Evolutionary conservation across 2,329 filamentous ascomycete species (phyloP).

Genomic region (Penicillium sp.): DNA sequence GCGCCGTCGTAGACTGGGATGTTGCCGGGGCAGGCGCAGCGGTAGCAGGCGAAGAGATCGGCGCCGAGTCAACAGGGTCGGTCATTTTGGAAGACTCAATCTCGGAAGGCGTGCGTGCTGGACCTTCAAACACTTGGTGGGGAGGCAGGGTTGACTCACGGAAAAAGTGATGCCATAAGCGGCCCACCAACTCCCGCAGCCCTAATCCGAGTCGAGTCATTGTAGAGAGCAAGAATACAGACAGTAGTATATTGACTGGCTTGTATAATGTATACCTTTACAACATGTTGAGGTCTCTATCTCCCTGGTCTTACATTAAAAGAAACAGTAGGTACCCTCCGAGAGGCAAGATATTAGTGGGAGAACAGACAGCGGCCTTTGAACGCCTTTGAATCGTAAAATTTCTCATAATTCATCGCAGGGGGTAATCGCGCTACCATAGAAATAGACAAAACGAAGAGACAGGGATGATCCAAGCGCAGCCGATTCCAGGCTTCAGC

Average conservation of each 20-base stretch:
- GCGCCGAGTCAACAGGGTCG: slow-evolving; percentile 22
- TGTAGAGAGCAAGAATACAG: not conserved
- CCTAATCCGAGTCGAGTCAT: slow-evolving; percentile 21
- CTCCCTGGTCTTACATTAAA: no score
- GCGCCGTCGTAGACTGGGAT: slow-evolving; percentile 18
- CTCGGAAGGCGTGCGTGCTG: slow-evolving; percentile 19
- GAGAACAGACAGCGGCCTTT: slow-evolving; percentile 1
- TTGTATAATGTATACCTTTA: not conserved
- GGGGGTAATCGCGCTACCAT: slow-evolving; percentile 19
- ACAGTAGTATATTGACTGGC: not conserved
- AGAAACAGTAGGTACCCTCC: not conserved
- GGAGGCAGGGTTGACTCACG: slow-evolving; percentile 30
- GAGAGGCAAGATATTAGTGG: not conserved
- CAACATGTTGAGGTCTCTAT: not conserved
- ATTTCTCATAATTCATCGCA: slow-evolving; percentile 23
- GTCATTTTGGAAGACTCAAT: slow-evolving; percentile 26
- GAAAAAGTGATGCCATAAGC: slow-evolving; percentile 35
- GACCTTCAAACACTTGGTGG: slow-evolving; percentile 27
- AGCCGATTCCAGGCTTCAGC: slow-evolving; percentile 1
- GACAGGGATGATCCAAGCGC: not conserved
- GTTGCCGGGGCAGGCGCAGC: slow-evolving; percentile 16
- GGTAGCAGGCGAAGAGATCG: slow-evolving; percentile 14
- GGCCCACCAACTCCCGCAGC: slow-evolving; percentile 23
- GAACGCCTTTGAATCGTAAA: slow-evolving; percentile 14
- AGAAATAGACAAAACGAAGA: slow-evolving; percentile 12